Evolutionary conservation across 1,284 basidiomycete species (phyloP), one percentile per base, ranked within the genome.

Genomic region (Chiua sp.): DNA sequence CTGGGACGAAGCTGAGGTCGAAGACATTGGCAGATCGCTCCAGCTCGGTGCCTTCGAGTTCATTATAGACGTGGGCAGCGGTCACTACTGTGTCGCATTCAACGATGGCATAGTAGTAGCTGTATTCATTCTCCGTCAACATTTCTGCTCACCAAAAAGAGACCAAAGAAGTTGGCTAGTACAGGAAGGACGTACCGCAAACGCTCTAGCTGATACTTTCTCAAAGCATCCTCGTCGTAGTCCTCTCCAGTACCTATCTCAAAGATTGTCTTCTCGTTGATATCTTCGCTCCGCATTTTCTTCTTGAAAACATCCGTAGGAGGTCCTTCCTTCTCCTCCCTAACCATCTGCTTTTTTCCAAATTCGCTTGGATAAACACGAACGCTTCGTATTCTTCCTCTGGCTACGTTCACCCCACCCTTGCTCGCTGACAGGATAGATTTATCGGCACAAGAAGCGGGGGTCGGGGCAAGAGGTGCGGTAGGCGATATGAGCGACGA

Each of bases 21-120:
- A 99, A 93, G 13, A 98, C 84, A 74, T 99, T 99, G 7, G 98
- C 98, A 0, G 97, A 98, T 32, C 94, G 89, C 75, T 99, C 98
- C 51, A 99, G 87, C 75, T 99, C 98, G 4, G 97, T 94, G 18
- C 95, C 96, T 65, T 98, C 93, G 42, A 98, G 84, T 73, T 98
- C 95, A 55, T 85, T 78, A 75, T 93, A 92, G 20, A 98, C 87
- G 72, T 96, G 90, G 8, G 86, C 82, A 2, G 97, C 94, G 4
- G 94, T 85, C 37, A 88, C 82, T 7, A 87, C 80, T 11, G 88
- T 87, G 70, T 97, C 92, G 73, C 96, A 98, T 51, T 93, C 93
- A 1, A 96, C 90, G 51, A 99, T 86, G 10, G 98, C 98, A 77
- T 99, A 99, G 75, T 95, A 98, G 78, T 98, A 99, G 61, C 94